phyloP scores from a whole-genome alignment of 2,329 filamentous ascomycete species.

The Penicillium freii region DNA sequence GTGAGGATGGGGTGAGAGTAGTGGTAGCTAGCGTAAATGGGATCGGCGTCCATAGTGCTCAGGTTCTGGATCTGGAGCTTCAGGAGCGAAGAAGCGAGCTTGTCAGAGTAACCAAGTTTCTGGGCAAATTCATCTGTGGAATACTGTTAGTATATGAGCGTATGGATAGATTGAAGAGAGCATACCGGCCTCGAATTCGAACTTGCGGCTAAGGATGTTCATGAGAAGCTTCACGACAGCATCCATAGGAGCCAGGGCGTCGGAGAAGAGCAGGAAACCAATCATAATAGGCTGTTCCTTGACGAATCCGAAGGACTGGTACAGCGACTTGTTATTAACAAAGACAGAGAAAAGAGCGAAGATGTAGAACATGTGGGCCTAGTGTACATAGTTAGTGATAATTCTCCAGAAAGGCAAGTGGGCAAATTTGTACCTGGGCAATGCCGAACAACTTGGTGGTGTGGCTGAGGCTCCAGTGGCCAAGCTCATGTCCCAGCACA shows the following conservation, averaged over 20 bases:
- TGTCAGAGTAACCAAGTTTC: constrained; percentile 75
- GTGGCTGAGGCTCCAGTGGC: constrained; percentile 95
- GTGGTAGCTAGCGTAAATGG: constrained; percentile 97
- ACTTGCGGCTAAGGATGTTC: constrained; percentile 91
- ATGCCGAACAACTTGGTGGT: constrained; percentile 89
- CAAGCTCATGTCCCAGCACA: constrained; percentile 90
- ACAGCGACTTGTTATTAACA: constrained; percentile 90
- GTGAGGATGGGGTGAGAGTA: constrained; percentile 96
- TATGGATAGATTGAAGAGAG: constrained; percentile 6
- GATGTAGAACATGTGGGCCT: constrained; percentile 94
- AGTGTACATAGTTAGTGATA: constrained; percentile 2
- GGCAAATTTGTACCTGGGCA: constrained; percentile 61
- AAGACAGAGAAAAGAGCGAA: constrained; percentile 97
- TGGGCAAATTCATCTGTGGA: constrained; percentile 73
- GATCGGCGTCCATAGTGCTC: constrained; percentile 97
- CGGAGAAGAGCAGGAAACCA: constrained; percentile 95
- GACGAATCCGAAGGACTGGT: constrained; percentile 85
- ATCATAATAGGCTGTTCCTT: constrained; percentile 86
- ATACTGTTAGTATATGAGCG: constrained; percentile 21
- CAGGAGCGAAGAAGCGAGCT: constrained; percentile 84
- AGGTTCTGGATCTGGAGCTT: constrained; percentile 98
- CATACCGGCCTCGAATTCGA: constrained; percentile 88
- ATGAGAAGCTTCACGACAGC: constrained; percentile 91
- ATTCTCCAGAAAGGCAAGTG: background rate
- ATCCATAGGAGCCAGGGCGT: constrained; percentile 92